phyloP scores from a whole-genome alignment of 1,284 basidiomycete genomes.

The Leccinum huronense region DNA sequence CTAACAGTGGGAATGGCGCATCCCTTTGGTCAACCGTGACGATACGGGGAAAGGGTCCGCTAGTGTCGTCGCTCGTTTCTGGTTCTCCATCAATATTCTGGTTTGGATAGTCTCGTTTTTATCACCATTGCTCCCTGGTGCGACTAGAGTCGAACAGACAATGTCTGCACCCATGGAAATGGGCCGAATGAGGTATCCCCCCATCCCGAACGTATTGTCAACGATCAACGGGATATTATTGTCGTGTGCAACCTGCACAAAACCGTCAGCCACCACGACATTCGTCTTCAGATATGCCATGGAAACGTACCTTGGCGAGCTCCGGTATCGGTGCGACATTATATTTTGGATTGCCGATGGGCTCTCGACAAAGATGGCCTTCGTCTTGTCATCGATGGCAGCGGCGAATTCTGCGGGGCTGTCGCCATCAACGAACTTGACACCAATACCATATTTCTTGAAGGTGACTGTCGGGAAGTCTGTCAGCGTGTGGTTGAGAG shows the following conservation, averaged over 20 bases:
- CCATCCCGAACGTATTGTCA: slow-evolving; percentile 88
- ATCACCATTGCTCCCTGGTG: too few species aligned
- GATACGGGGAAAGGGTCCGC: too few species aligned
- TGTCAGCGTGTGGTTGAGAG: background rate
- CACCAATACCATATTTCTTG: slow-evolving; percentile 71
- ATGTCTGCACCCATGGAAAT: slow-evolving; percentile 82
- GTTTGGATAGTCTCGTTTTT: too few species aligned
- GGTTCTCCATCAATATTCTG: too few species aligned
- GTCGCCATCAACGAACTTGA: slow-evolving; percentile 69
- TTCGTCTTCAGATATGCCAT: background rate
- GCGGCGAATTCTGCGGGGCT: slow-evolving; percentile 64
- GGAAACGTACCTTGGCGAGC: slow-evolving; percentile 56
- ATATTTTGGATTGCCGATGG: slow-evolving; percentile 82
- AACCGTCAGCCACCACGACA: background rate
- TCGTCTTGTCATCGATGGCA: slow-evolving; percentile 75
- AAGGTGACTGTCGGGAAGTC: slow-evolving; percentile 51
- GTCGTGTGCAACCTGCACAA: slow-evolving; percentile 58
- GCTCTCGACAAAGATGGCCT: slow-evolving; percentile 76
- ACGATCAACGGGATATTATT: slow-evolving; percentile 77
- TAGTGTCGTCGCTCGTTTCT: too few species aligned
- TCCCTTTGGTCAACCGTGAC: too few species aligned
- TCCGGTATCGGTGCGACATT: slow-evolving; percentile 63
- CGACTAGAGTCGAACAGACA: slow-evolving; percentile 41
- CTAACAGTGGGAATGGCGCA: too few species aligned
- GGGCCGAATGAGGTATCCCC: slow-evolving; percentile 51